phyloP scores from a whole-genome alignment of 345 rosid genomes.

The Heritiera fomes region DNA sequence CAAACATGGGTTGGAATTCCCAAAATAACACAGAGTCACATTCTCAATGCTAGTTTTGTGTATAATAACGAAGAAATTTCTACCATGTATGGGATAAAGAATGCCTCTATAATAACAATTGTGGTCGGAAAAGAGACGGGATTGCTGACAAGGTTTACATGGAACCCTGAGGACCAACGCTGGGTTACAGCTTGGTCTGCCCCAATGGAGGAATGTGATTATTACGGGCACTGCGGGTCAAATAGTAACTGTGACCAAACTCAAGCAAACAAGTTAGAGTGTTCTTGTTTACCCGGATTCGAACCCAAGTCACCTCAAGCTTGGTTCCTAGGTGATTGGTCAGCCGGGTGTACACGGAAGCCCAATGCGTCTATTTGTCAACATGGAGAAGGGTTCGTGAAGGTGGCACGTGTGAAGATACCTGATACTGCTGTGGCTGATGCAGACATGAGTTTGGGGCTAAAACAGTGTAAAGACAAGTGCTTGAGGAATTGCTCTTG shows the following conservation, averaged over 20 bases:
- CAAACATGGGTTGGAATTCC: conserved; percentile 66
- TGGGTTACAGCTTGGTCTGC: conserved; percentile 46
- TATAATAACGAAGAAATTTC: conserved; percentile 34
- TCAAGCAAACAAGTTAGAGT: conserved; percentile 32
- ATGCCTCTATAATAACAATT: conserved; percentile 40
- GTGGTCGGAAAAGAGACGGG: conserved; percentile 55
- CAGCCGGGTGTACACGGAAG: conserved; percentile 53
- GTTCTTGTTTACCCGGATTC: conserved; percentile 63
- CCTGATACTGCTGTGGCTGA: conserved; percentile 45
- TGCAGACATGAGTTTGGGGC: conserved; percentile 43
- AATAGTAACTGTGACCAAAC: conserved; percentile 45
- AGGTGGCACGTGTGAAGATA: conserved; percentile 42
- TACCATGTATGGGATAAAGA: conserved; percentile 21
- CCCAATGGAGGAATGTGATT: conserved; percentile 67
- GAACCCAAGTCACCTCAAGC: conserved; percentile 47
- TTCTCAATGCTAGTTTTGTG: conserved; percentile 32
- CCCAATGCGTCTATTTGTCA: conserved; percentile 19
- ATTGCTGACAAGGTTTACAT: conserved; percentile 35
- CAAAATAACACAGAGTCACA: conserved; percentile 39
- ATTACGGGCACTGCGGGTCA: conserved; percentile 53
- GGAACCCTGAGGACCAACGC: conserved; percentile 40
- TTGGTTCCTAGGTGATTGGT: conserved; percentile 55
- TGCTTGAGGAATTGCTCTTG: conserved; percentile 61
- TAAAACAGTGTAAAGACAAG: conserved; percentile 37
- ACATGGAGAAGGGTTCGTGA: conserved; percentile 54